A percentile compares a stretch with the other conserved stretches of the same genome.
These are phyloP conservation scores for Oemleria cerasiformis DNA, from an alignment of 306 rosid species.

Conservation along the genomic window DNA sequence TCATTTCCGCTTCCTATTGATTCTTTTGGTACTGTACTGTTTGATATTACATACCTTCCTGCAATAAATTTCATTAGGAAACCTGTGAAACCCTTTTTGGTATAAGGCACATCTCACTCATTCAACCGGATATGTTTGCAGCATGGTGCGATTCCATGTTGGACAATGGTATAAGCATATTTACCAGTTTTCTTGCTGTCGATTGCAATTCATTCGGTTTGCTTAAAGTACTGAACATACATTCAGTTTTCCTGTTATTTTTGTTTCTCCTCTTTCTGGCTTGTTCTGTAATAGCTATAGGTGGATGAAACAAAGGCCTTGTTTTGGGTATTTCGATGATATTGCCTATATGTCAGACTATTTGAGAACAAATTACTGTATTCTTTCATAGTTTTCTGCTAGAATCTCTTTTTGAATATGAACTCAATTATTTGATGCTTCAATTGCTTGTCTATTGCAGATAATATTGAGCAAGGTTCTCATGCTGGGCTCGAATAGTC, in stretches of 20 bases:
- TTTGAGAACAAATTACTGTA: background rate
- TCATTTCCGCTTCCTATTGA: background rate
- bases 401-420: background rate
- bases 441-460: slow-evolving; percentile 44
- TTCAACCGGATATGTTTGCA: background rate
- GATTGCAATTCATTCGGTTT: too few relatives aligned
- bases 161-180: too few relatives aligned
- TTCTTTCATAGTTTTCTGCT: background rate
- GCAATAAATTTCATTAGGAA: too few relatives aligned
- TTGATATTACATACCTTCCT: too few relatives aligned
- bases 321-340: background rate
- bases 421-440: slow-evolving; percentile 12
- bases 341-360: background rate
- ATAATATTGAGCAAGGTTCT: slow-evolving; percentile 73
- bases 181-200: too few relatives aligned
- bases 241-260: background rate
- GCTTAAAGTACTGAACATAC: background rate
- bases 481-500: slow-evolving; percentile 71
- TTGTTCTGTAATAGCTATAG: background rate
- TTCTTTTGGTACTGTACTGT: too few relatives aligned
- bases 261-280: background rate
- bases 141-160: background rate
- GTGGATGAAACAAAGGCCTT: background rate
- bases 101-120: background rate
- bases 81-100: too few relatives aligned